Evolutionary conservation across 495 filamentous ascomycete genomes (phyloP).

Genomic region (Penicillium robsamsonii): DNA sequence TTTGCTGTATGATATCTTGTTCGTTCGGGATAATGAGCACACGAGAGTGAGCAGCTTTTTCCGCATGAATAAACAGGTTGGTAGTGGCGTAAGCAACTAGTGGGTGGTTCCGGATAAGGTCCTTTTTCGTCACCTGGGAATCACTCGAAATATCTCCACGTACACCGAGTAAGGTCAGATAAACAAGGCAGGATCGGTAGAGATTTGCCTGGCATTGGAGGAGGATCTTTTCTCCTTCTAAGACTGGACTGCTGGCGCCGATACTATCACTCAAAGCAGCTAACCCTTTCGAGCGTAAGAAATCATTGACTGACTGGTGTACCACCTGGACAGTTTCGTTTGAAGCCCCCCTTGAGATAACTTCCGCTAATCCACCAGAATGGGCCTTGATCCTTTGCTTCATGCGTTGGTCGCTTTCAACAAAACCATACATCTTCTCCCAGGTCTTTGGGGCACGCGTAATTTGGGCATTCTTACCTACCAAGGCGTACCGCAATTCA

Average conservation of each 20-base stretch:
- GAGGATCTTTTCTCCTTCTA: too few species aligned
- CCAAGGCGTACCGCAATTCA: slow-evolving; percentile 18
- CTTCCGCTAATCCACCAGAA: slow-evolving; percentile 17
- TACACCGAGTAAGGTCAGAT: slow-evolving; percentile 7
- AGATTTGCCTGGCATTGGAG: slow-evolving; percentile 4
- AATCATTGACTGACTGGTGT: slow-evolving; percentile 23
- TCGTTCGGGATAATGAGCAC: too few species aligned
- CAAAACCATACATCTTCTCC: neutral
- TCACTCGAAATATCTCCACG: too few species aligned
- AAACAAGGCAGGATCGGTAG: slow-evolving; percentile 13
- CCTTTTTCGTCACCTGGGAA: too few species aligned
- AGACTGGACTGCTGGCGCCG: too few species aligned
- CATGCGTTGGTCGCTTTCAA: slow-evolving; percentile 15
- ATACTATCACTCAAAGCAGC: slow-evolving; percentile 19
- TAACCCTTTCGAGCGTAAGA: slow-evolving; percentile 13
- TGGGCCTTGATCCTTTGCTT: slow-evolving; percentile 11
- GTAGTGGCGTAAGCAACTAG: slow-evolving; percentile 10
- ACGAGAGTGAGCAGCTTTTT: slow-evolving; percentile 11
- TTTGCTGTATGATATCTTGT: too few species aligned
- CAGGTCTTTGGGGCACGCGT: too few species aligned
- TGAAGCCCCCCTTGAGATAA: neutral
- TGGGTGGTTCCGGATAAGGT: neutral
- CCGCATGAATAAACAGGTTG: slow-evolving; percentile 15
- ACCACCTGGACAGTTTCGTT: slow-evolving; percentile 15
- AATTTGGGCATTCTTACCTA: too few species aligned